These are phyloP conservation scores for Starmerella sirachaensis DNA, from an alignment of 805 yeast genomes.

Conservation along the genomic window DNA sequence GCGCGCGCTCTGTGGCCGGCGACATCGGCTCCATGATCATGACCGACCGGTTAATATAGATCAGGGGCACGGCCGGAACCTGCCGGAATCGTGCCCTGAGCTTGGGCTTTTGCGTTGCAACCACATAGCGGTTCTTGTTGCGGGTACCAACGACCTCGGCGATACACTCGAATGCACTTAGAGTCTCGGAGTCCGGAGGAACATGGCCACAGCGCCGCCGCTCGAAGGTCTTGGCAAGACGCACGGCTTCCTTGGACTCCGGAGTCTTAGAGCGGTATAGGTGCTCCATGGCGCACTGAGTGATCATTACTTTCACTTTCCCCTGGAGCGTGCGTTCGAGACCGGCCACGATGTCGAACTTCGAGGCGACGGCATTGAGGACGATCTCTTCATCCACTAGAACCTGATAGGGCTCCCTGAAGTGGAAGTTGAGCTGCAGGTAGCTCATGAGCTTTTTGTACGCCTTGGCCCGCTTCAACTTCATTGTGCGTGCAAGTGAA, in stretches of 20 bases:
- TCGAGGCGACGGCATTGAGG: conserved; percentile 49
- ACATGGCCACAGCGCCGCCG: conserved; percentile 84
- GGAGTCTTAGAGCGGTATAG: conserved; percentile 63
- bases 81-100: conserved; percentile 57
- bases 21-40: conserved; percentile 94
- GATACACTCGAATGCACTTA: conserved; percentile 65
- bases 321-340: conserved; percentile 71
- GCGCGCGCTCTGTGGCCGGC: conserved; percentile 46
- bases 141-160: conserved; percentile 20
- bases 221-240: conserved; percentile 69
- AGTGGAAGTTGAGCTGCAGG: conserved; percentile 73
- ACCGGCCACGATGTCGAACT: conserved; percentile 72
- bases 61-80: conserved; percentile 80
- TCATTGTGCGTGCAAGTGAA: too few relatives aligned
- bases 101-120: conserved; percentile 69
- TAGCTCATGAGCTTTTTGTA: conserved; percentile 87
- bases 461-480: conserved; percentile 90
- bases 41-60: conserved; percentile 80
- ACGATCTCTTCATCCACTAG: conserved; percentile 74
- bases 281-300: conserved; percentile 90
- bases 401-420: conserved; percentile 88
- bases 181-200: conserved; percentile 21
- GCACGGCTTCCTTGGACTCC: conserved; percentile 45
- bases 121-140: conserved; percentile 86
- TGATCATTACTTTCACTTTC: conserved; percentile 76